Evolutionary conservation across 2,329 filamentous ascomycete genomes (phyloP).

Genomic region (Ophiognomonia clavigignenti-juglandacearum): DNA sequence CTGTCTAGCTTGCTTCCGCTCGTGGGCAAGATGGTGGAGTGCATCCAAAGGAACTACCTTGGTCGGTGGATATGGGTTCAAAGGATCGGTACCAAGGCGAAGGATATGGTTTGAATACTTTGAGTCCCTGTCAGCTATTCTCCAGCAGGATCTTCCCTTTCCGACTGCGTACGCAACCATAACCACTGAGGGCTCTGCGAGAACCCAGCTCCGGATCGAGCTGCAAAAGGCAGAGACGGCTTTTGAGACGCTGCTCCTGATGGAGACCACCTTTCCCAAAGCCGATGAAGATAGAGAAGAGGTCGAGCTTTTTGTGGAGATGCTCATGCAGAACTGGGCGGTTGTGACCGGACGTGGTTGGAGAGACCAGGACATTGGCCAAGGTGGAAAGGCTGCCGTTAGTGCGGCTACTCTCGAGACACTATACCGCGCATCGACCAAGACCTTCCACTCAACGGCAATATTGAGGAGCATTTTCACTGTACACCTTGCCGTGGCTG

Average conservation of each 20-base stretch:
- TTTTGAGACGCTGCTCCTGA: conserved; percentile 75
- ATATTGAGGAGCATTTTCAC: conserved; percentile 83
- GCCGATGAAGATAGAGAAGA: conserved; percentile 74
- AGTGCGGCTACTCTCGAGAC: conserved; percentile 78
- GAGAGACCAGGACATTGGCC: conserved; percentile 75
- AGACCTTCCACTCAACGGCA: conserved; percentile 91
- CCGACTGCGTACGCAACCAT: conserved; percentile 41
- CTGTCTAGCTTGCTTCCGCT: conserved; percentile 53
- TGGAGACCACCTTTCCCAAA: conserved; percentile 77
- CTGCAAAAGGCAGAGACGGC: conserved; percentile 72
- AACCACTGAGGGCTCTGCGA: conserved; percentile 47
- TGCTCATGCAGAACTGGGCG: conserved; percentile 80
- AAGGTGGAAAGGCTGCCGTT: conserved; percentile 71
- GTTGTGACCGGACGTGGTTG: conserved; percentile 75
- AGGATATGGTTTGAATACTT: conserved; percentile 86
- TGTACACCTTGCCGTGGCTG: conserved; percentile 79
- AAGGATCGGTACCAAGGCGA: conserved; percentile 56
- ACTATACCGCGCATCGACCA: conserved; percentile 83
- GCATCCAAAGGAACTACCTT: conserved; percentile 37
- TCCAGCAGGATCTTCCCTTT: conserved; percentile 62
- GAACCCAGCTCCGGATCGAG: conserved; percentile 66
- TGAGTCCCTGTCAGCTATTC: conserved; percentile 66
- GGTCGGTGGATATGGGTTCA: conserved; percentile 52
- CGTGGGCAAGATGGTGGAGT: conserved; percentile 70
- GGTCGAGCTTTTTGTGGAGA: conserved; percentile 76